Percentiles rank a stretch among this genome's conserved stretches.
These are phyloP conservation scores for Pleurotus platypus DNA, from an alignment of 768 basidiomycete species.

Conservation along the genomic window DNA sequence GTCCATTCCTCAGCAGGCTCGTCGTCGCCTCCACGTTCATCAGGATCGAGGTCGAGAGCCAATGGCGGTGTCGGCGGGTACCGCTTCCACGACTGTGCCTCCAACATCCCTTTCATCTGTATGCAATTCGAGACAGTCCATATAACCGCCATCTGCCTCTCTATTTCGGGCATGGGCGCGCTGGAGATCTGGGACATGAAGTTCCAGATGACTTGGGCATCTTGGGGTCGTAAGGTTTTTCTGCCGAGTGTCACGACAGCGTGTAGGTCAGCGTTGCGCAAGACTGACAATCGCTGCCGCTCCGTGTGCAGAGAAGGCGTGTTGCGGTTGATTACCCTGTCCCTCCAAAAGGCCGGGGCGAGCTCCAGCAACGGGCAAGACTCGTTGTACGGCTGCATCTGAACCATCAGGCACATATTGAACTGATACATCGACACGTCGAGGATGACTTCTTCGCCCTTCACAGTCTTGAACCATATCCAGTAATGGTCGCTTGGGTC, in stretches of 20 bases:
- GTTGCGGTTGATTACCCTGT: slow-evolving; percentile 11
- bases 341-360: slow-evolving; percentile 23
- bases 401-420: slow-evolving; percentile 30
- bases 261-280: slow-evolving; percentile 22
- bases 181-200: slow-evolving; percentile 30
- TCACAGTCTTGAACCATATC: slow-evolving; percentile 43
- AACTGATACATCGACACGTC: slow-evolving; percentile 41
- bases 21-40: slow-evolving; percentile 13
- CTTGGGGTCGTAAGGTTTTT: slow-evolving; percentile 8
- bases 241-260: slow-evolving; percentile 11
- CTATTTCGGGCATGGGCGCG: slow-evolving; percentile 12
- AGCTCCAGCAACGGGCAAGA: neutral
- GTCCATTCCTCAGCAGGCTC: slow-evolving; percentile 15
- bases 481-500: slow-evolving; percentile 46
- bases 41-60: slow-evolving; percentile 21
- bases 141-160: slow-evolving; percentile 18
- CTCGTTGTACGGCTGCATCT: slow-evolving; percentile 12
- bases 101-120: slow-evolving; percentile 10
- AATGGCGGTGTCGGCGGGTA: slow-evolving; percentile 21
- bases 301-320: slow-evolving; percentile 14
- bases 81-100: slow-evolving; percentile 13
- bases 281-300: slow-evolving; percentile 22
- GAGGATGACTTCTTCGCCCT: slow-evolving; percentile 36
- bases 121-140: slow-evolving; percentile 10
- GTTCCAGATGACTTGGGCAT: slow-evolving; percentile 12